Evolutionary conservation across 768 basidiomycete species (phyloP), one percentile per base, ranked within the genome.

Genomic region (Pisolithus microcarpus): DNA sequence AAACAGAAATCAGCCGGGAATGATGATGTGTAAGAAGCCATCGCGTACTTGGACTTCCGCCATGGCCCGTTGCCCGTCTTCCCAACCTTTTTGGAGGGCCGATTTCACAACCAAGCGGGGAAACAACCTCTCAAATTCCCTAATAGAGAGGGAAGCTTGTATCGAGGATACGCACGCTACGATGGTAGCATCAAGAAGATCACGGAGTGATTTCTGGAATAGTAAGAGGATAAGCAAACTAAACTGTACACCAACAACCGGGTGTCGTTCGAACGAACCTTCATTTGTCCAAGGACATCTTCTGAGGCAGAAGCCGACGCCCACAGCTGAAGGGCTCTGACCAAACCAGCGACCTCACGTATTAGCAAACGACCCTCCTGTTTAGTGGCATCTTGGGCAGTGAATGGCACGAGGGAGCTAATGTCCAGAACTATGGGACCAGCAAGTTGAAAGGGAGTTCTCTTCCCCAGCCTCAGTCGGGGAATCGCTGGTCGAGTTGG

Each of bases 41-140:
- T 46, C 11, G 66, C 76, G 51, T 54, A 81, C 81, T 52, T 76
- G 58, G 8, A 71, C 66, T 26, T 65, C 52, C 7, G 42, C 50
- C 34, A 80, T 65, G 1, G 62, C 66, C 24, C 59, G 54, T 42
- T 73, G 69, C 10, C 75, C 80, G 1, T 59, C 65, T 58, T 75
- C 61, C 72, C 74, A 78, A 1, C 58, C 68, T 11, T 62, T 49
- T 39, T 58, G 49, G 13, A 65, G 51, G 15, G 62, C 55, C 3
- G 73, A 68, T 39, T 62, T 60, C 21, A 72, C 49, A 1, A 72
- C 70, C 26, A 76, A 64, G 15, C 75, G 71, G 7, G 82, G 76
- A 55, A 74, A 79, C 46, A 65, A 60, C 8, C 49, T 28, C 56
- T 74, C 71, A 40, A 81, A 76, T 7, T 71, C 68, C 46, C 76